Percentiles rank a stretch among this genome's conserved stretches.
Evolutionary conservation across 805 yeast genomes (phyloP).

Genomic region (Pichia gijzeniarum): DNA sequence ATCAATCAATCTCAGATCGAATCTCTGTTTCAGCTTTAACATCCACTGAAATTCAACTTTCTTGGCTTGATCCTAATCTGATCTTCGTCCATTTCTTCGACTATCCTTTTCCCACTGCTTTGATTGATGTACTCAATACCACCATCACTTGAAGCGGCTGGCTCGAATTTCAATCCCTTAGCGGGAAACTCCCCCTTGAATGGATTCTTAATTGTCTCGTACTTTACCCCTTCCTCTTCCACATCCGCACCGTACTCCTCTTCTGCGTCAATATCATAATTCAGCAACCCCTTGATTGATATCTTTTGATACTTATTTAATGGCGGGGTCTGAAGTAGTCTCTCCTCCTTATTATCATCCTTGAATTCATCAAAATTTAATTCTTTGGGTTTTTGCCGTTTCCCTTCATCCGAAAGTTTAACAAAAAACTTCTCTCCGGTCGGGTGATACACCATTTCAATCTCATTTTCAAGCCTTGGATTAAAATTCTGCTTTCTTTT

Average conservation of each 20-base stretch:
- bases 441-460: constrained; percentile 36
- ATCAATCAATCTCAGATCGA: too few relatives aligned
- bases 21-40: not conserved
- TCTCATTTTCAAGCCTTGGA: constrained; percentile 30
- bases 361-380: constrained; percentile 24
- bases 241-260: not conserved
- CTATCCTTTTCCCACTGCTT: constrained; percentile 30
- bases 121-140: constrained; percentile 20
- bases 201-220: constrained; percentile 22
- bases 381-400: constrained; percentile 34
- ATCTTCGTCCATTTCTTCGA: constrained; percentile 27
- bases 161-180: not conserved
- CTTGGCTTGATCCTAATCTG: constrained; percentile 35
- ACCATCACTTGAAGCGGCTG: too few relatives aligned
- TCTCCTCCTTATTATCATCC: not conserved
- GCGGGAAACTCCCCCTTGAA: constrained; percentile 12
- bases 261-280: not conserved
- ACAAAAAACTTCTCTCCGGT: constrained; percentile 34
- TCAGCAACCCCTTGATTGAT: constrained; percentile 5
- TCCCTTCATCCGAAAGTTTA: constrained; percentile 28
- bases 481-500: constrained; percentile 4
- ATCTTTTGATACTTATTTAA: constrained; percentile 2
- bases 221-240: constrained; percentile 17
- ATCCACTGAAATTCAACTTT: constrained; percentile 29
- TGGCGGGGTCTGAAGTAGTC: constrained; percentile 2